Evolutionary conservation across 768 basidiomycete species (phyloP).

Genomic region (Termitomyces sp.): DNA sequence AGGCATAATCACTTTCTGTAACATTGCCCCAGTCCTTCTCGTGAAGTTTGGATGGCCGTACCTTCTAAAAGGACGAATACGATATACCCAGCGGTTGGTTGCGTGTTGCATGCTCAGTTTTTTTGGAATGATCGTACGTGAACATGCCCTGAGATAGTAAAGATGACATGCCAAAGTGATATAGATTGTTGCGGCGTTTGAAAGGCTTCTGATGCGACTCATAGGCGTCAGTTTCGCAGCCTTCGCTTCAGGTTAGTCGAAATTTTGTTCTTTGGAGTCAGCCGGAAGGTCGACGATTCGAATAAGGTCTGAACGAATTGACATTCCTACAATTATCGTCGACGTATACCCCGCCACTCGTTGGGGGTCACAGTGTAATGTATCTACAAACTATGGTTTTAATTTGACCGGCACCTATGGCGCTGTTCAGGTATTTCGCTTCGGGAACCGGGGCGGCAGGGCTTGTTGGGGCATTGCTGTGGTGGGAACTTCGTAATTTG

Average conservation of each 20-base stretch:
- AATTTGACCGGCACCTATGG: not conserved
- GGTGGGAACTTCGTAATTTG: slow-evolving; percentile 90
- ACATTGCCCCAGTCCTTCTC: slow-evolving; percentile 81
- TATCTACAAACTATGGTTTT: slow-evolving; percentile 23
- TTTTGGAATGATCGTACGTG: slow-evolving; percentile 74
- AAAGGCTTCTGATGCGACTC: slow-evolving; percentile 59
- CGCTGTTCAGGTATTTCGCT: slow-evolving; percentile 70
- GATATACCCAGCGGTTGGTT: slow-evolving; percentile 70
- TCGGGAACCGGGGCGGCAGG: slow-evolving; percentile 94
- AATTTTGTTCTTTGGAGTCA: not conserved
- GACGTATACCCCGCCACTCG: slow-evolving; percentile 57
- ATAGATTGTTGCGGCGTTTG: slow-evolving; percentile 77
- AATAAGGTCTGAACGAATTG: slow-evolving; percentile 83
- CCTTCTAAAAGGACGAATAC: slow-evolving; percentile 77
- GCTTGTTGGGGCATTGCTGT: slow-evolving; percentile 84
- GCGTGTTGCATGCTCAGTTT: slow-evolving; percentile 75
- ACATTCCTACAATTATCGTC: slow-evolving; percentile 92
- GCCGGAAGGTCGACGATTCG: not conserved
- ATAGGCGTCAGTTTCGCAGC: slow-evolving; percentile 77
- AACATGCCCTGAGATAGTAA: slow-evolving; percentile 21
- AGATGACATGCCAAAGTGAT: not conserved
- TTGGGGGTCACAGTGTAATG: slow-evolving; percentile 80
- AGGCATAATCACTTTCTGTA: slow-evolving; percentile 92
- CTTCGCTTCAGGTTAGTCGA: slow-evolving; percentile 69
- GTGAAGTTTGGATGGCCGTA: slow-evolving; percentile 94